A percentile compares a stretch with the other conserved stretches of the same genome.
Conservation (phyloP, 2,329 filamentous ascomycete species). For the Cytospora piceicola region DNA sequence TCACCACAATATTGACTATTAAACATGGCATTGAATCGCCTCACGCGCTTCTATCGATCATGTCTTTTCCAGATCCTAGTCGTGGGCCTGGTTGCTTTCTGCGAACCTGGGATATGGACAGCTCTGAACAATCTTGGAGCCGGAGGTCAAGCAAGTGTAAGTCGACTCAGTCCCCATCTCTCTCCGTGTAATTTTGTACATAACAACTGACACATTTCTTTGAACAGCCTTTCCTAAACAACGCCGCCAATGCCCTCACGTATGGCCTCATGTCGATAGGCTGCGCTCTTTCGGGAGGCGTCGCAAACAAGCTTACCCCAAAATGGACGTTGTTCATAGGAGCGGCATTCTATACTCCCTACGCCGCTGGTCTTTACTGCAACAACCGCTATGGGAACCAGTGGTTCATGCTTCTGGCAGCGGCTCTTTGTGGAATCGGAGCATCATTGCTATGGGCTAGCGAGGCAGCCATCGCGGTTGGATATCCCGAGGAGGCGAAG, state of each 20-base stretch:
- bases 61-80: slow-evolving; percentile 26
- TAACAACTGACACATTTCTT: neutral
- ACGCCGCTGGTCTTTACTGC: slow-evolving; percentile 65
- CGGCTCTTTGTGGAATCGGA: slow-evolving; percentile 63
- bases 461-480: slow-evolving; percentile 67
- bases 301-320: slow-evolving; percentile 21
- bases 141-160: slow-evolving; percentile 24
- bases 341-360: slow-evolving; percentile 56
- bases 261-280: slow-evolving; percentile 24
- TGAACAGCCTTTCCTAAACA: slow-evolving; percentile 17
- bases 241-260: slow-evolving; percentile 26
- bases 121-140: slow-evolving; percentile 26
- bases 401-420: slow-evolving; percentile 67
- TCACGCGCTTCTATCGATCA: slow-evolving; percentile 19
- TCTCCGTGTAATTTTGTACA: neutral
- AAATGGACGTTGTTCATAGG: slow-evolving; percentile 17
- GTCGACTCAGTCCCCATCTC: neutral
- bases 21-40: slow-evolving; percentile 5
- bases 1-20: neutral
- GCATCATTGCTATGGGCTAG: slow-evolving; percentile 72
- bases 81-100: slow-evolving; percentile 24
- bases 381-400: slow-evolving; percentile 66
- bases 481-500: slow-evolving; percentile 66
- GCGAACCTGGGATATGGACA: slow-evolving; percentile 27
- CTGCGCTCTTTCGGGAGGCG: slow-evolving; percentile 16